Base-by-base conservation (phyloP, 2,329 filamentous ascomycete genomes). In the Tolypocladium tundrense region DNA sequence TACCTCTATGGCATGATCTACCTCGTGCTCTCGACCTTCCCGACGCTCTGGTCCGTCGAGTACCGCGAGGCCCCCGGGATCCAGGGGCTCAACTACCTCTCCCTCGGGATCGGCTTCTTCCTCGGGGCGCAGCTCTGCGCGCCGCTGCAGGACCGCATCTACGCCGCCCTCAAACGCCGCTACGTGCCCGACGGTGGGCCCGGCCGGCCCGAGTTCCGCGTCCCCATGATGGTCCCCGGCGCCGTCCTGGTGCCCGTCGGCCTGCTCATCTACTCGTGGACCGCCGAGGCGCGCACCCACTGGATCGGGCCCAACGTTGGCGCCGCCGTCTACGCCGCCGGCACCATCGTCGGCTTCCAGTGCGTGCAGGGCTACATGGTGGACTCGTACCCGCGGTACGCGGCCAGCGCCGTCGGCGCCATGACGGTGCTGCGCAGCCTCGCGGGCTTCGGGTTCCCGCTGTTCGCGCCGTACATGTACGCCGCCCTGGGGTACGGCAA, bases 1-100 rank as follows among this genome's bases (percentile, higher is more conserved):
- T 88, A 88, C 66, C 78, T 79, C 64, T 86, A 85, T 65, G 84
- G 82, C 1, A 80, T 84, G 51, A 69, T 85, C 1, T 87, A 86
- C 67, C 77, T 81, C 66, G 73, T 78, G 57, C 70, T 81, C 3
- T 75, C 74, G 10, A 74, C 77, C 0, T 71, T 80, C 35, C 77
- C 78, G 14, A 72, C 75, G 60, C 81, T 85, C 45, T 88, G 87
- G 67, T 71, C 77, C 58, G 77, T 83, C 62, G 61, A 76, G 13
- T 78, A 86, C 40, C 80, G 81, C 53, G 87, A 85, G 82, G 74
- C 76, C 42, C 70, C 71, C 2, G 70, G 88, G 0, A 71, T 77
- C 14, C 76, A 79, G 13, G 64, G 66, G 16, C 63, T 70, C 33
- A 66, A 68, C 54, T 70, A 69, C 61, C 59, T 70, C 51, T 68